A percentile compares a stretch with the other conserved stretches of the same genome.
Evolutionary conservation across 805 yeast species (phyloP).

Genomic region (Kuraishia piskuri): DNA sequence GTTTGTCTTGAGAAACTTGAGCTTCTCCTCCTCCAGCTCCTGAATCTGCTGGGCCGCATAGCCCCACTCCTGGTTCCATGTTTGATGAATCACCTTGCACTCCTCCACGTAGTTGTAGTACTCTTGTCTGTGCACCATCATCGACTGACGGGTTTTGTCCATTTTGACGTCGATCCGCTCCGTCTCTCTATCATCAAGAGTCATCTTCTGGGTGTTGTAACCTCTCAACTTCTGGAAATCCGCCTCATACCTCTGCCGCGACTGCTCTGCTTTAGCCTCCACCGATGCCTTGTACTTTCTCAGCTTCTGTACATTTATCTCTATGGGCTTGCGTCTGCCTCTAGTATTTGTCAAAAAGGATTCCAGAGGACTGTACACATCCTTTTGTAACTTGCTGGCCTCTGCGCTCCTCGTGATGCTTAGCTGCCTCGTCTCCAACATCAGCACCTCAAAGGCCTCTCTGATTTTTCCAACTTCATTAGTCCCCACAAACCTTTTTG

Average conservation of each 20-base stretch:
- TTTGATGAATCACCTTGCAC: slow-evolving; percentile 47
- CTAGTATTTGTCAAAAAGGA: slow-evolving; percentile 43
- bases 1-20: slow-evolving; percentile 59
- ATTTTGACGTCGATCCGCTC: slow-evolving; percentile 51
- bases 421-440: slow-evolving; percentile 50
- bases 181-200: slow-evolving; percentile 68
- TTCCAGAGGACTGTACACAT: slow-evolving; percentile 43
- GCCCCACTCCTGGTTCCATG: slow-evolving; percentile 70
- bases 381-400: slow-evolving; percentile 39
- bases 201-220: slow-evolving; percentile 44
- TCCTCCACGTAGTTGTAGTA: slow-evolving; percentile 48
- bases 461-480: slow-evolving; percentile 53
- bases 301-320: slow-evolving; percentile 48
- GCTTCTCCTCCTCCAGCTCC: slow-evolving; percentile 61
- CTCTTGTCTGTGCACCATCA: slow-evolving; percentile 35
- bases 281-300: slow-evolving; percentile 33
- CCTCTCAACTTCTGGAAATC: slow-evolving; percentile 55
- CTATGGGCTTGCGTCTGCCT: slow-evolving; percentile 47
- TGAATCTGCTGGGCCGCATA: slow-evolving; percentile 54
- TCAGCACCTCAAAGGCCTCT: slow-evolving; percentile 49
- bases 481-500: slow-evolving; percentile 43
- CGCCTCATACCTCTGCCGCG: slow-evolving; percentile 41
- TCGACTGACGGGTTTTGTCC: slow-evolving; percentile 35
- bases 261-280: slow-evolving; percentile 24
- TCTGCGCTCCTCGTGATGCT: slow-evolving; percentile 46